These are phyloP conservation scores for Passalora sequoiae DNA, from an alignment of 2,329 filamentous ascomycete genomes.

Conservation along the genomic window DNA sequence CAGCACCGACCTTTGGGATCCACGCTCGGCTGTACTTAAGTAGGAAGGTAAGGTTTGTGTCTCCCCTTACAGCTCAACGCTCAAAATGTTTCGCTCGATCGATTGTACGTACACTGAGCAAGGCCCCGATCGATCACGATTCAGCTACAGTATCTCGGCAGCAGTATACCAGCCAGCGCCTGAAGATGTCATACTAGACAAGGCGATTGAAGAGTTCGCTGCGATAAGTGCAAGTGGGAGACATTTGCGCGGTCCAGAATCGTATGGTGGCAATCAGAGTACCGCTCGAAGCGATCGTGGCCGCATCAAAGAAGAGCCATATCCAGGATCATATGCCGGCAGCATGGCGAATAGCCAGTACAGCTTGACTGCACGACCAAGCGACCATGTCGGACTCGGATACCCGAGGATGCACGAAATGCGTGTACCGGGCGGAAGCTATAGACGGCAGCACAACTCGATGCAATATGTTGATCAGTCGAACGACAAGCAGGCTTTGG, in stretches of 20 bases:
- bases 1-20: too few species aligned
- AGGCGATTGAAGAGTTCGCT: constrained; percentile 9
- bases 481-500: background rate
- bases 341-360: background rate
- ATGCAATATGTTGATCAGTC: too few species aligned
- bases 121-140: constrained; percentile 5
- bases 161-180: constrained; percentile 5
- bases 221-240: background rate
- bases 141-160: constrained; percentile 2
- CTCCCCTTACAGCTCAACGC: background rate
- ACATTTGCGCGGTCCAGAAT: background rate
- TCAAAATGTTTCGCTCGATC: constrained; percentile 6
- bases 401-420: too few species aligned
- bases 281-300: background rate
- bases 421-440: background rate
- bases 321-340: constrained; percentile 1
- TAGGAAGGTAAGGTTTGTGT: background rate
- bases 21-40: background rate
- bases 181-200: constrained; percentile 7
- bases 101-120: background rate
- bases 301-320: background rate
- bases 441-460: too few species aligned
- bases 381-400: too few species aligned
- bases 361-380: too few species aligned
- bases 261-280: background rate